These are phyloP conservation scores for Citrus trifoliata DNA, from an alignment of 345 rosid genomes.

Conservation along the genomic window DNA sequence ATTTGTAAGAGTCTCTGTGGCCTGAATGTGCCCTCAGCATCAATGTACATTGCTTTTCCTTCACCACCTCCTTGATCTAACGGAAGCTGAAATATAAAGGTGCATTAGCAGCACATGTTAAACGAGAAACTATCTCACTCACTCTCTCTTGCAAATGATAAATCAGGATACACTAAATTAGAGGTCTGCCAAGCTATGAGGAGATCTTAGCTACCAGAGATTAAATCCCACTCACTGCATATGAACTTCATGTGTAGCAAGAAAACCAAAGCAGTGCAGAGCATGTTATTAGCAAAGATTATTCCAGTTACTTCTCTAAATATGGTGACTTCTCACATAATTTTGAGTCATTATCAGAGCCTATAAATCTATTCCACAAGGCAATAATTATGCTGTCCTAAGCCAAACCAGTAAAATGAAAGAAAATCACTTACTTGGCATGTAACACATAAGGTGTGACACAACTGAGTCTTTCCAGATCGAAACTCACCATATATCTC, in stretches of 20 bases:
- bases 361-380: background rate
- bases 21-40: slow-evolving; percentile 97
- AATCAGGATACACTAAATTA: background rate
- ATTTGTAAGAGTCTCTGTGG: slow-evolving; percentile 95
- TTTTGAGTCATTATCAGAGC: background rate
- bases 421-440: slow-evolving; percentile 66
- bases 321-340: background rate
- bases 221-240: background rate
- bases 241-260: background rate
- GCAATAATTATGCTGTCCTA: background rate
- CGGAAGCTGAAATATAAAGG: slow-evolving; percentile 62
- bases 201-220: background rate
- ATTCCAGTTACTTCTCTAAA: background rate
- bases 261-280: background rate
- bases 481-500: slow-evolving; percentile 97
- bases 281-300: background rate
- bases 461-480: slow-evolving; percentile 95
- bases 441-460: slow-evolving; percentile 96
- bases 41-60: slow-evolving; percentile 98
- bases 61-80: slow-evolving; percentile 99
- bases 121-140: background rate
- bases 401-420: slow-evolving; percentile 2
- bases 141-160: background rate
- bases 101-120: background rate
- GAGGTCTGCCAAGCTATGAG: background rate